phyloP scores from a whole-genome alignment of 345 rosid genomes.

The Hibiscus trionum region DNA sequence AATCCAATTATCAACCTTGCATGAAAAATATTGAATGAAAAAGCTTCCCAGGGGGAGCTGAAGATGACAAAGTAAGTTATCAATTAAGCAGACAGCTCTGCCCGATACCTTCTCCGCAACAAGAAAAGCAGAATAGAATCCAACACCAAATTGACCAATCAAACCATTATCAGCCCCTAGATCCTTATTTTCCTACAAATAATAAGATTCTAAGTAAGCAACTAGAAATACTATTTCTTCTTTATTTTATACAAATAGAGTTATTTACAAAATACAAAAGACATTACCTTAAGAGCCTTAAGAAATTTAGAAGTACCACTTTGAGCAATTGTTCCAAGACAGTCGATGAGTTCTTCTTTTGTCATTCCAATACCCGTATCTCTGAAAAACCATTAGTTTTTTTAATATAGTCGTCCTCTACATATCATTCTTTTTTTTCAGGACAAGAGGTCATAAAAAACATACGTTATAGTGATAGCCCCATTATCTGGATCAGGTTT shows the following conservation, averaged over 20 bases:
- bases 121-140: constrained; percentile 95
- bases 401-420: background rate
- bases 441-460: background rate
- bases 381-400: constrained; percentile 28
- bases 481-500: constrained; percentile 88
- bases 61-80: background rate
- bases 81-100: background rate
- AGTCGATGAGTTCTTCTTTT: constrained; percentile 83
- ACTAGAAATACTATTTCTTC: background rate
- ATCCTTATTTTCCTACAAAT: constrained; percentile 72
- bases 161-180: constrained; percentile 74
- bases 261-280: background rate
- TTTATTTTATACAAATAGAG: background rate
- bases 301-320: constrained; percentile 93
- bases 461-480: constrained; percentile 71
- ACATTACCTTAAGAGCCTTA: constrained; percentile 73
- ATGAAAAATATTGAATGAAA: background rate
- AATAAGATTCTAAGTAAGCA: background rate
- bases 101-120: constrained; percentile 79
- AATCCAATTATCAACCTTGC: constrained; percentile 1
- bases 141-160: constrained; percentile 99
- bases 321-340: constrained; percentile 99
- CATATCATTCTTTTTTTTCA: background rate
- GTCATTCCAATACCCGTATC: constrained; percentile 98
- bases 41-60: background rate